Conservation (phyloP, 2,329 filamentous ascomycete species). For the Aspergillus luchuensis region DNA sequence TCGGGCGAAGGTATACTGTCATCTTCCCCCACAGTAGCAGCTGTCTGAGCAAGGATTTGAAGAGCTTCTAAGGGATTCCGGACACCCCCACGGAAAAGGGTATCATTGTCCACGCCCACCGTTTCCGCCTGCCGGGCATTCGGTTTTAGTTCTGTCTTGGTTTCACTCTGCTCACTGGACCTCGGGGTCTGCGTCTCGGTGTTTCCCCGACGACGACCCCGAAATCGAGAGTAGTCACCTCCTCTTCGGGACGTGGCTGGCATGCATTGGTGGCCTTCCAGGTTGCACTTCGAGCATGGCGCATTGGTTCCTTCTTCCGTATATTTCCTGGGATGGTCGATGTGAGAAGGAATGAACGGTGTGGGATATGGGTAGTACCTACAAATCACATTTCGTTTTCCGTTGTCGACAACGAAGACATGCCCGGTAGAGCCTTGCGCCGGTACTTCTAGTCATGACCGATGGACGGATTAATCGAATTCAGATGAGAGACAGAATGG, state of each 20-base stretch:
- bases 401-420: slow-evolving; percentile 16
- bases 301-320: background rate
- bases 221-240: slow-evolving; percentile 12
- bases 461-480: background rate
- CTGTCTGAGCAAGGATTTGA: slow-evolving; percentile 10
- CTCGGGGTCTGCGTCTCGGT: background rate
- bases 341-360: background rate
- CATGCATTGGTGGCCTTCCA: slow-evolving; percentile 5
- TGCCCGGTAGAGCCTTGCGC: slow-evolving; percentile 15
- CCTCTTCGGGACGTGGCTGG: slow-evolving; percentile 14
- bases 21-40: background rate
- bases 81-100: background rate
- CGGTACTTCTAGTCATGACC: slow-evolving; percentile 2
- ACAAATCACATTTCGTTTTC: slow-evolving; percentile 21
- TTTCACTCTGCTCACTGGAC: background rate
- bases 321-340: background rate
- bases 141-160: background rate
- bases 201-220: background rate
- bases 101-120: background rate
- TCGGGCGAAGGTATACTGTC: background rate
- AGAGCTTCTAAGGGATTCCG: slow-evolving; percentile 10
- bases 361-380: background rate
- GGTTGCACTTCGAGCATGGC: background rate
- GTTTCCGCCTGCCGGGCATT: no score
- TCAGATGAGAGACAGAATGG: no score